Conservation (phyloP, 768 basidiomycete genomes). For the Tylopilus rubrobrunneus region DNA sequence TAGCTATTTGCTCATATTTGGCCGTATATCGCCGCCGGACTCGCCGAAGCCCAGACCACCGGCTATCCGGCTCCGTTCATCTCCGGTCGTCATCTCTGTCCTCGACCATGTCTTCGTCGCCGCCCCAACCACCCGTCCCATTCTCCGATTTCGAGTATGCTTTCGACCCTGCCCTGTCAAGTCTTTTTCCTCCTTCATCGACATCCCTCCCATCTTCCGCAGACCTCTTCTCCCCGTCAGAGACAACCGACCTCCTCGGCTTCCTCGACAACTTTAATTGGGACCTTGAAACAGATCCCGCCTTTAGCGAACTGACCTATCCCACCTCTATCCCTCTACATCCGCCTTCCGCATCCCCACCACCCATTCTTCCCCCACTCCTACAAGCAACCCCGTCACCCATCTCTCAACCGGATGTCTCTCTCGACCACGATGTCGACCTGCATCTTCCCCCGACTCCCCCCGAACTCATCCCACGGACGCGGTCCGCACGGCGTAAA, state of each 20-base stretch:
- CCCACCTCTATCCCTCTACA: slow-evolving; percentile 2
- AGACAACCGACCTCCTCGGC: slow-evolving; percentile 74
- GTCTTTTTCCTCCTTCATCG: slow-evolving; percentile 54
- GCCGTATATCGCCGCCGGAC: slow-evolving; percentile 2
- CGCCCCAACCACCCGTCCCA: slow-evolving; percentile 48
- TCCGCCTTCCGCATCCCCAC: neutral
- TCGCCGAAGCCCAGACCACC: slow-evolving; percentile 9
- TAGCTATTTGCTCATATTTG: no score
- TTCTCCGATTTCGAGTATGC: slow-evolving; percentile 69
- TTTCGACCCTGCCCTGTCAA: slow-evolving; percentile 60
- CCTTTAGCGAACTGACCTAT: slow-evolving; percentile 10
- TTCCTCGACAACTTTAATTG: slow-evolving; percentile 81
- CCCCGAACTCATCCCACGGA: slow-evolving; percentile 8
- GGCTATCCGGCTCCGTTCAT: slow-evolving; percentile 17
- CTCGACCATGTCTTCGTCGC: slow-evolving; percentile 27
- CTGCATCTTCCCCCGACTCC: slow-evolving; percentile 5
- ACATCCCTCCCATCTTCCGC: slow-evolving; percentile 66
- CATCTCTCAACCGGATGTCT: neutral
- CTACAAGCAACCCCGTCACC: slow-evolving; percentile 5
- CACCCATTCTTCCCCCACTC: neutral
- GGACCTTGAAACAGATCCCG: slow-evolving; percentile 50
- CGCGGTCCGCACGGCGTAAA: slow-evolving; percentile 22
- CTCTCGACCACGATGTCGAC: slow-evolving; percentile 10
- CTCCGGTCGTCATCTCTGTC: slow-evolving; percentile 12
- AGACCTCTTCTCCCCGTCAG: slow-evolving; percentile 73